Conservation (phyloP, 2,329 filamentous ascomycete species). For the Rhynchosporium secalis region DNA sequence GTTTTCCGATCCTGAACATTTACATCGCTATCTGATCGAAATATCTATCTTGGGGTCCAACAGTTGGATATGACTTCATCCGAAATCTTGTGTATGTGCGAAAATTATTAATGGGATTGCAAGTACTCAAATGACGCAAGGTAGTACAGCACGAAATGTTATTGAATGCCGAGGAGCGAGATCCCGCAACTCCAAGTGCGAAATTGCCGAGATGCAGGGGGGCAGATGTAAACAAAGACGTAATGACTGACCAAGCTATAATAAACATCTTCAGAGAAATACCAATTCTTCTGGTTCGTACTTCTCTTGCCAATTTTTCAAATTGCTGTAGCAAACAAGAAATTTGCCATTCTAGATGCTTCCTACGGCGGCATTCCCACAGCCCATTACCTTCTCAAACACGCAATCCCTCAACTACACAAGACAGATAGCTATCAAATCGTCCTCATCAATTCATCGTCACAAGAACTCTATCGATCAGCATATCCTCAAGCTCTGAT, state of each 20-base stretch:
- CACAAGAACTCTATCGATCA: slow-evolving; percentile 45
- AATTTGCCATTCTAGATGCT: slow-evolving; percentile 53
- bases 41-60: too few relatives aligned
- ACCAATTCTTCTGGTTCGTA: neutral
- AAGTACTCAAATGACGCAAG: neutral
- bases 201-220: neutral
- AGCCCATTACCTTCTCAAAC: slow-evolving; percentile 55
- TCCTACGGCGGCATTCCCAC: slow-evolving; percentile 53
- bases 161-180: slow-evolving; percentile 7
- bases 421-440: slow-evolving; percentile 43
- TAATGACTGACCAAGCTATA: neutral
- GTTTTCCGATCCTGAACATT: neutral
- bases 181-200: slow-evolving; percentile 4
- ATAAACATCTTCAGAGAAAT: neutral
- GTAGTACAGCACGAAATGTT: neutral
- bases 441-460: slow-evolving; percentile 46
- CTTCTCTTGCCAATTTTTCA: neutral
- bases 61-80: too few relatives aligned
- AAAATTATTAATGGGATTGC: neutral
- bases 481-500: slow-evolving; percentile 50
- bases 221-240: neutral
- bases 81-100: too few relatives aligned
- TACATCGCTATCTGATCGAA: neutral
- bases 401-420: slow-evolving; percentile 47
- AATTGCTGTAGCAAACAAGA: slow-evolving; percentile 15